phyloP scores from a whole-genome alignment of 2,329 filamentous ascomycete species.

The Hymenotorrendiella dingleyae region DNA sequence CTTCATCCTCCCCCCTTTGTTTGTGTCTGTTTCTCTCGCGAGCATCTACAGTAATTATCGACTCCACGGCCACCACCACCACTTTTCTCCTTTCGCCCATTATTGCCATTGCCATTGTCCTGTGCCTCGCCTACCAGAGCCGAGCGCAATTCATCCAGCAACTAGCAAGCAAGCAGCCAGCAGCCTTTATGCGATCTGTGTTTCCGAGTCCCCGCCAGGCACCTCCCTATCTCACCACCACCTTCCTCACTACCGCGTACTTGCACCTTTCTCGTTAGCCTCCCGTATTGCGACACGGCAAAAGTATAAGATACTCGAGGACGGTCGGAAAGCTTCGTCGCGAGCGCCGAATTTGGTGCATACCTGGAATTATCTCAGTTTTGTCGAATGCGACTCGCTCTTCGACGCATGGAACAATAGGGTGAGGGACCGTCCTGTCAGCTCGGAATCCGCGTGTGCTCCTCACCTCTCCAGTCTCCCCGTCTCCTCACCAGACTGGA shows the following conservation, averaged over 20 bases:
- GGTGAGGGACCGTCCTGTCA: constrained; percentile 4
- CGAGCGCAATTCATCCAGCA: neutral
- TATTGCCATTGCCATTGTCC: neutral
- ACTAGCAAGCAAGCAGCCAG: no score
- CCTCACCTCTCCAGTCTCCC: neutral
- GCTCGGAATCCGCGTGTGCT: constrained; percentile 5
- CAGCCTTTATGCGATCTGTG: constrained; percentile 1
- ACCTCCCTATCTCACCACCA: neutral
- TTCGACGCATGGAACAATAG: constrained; percentile 10
- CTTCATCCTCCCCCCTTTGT: neutral
- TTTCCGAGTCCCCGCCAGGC: neutral
- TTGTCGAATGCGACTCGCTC: neutral
- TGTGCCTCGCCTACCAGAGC: neutral
- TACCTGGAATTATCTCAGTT: neutral
- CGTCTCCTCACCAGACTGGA: neutral
- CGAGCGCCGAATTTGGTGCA: neutral
- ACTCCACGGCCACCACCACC: neutral
- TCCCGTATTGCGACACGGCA: neutral
- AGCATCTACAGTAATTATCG: neutral
- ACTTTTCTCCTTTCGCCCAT: neutral
- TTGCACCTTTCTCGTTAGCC: neutral
- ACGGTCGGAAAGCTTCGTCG: no score
- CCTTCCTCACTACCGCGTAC: neutral
- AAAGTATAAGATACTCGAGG: neutral
- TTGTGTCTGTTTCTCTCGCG: neutral